Conservation (phyloP, 805 yeast species). For the Starmerella stigmatis region DNA sequence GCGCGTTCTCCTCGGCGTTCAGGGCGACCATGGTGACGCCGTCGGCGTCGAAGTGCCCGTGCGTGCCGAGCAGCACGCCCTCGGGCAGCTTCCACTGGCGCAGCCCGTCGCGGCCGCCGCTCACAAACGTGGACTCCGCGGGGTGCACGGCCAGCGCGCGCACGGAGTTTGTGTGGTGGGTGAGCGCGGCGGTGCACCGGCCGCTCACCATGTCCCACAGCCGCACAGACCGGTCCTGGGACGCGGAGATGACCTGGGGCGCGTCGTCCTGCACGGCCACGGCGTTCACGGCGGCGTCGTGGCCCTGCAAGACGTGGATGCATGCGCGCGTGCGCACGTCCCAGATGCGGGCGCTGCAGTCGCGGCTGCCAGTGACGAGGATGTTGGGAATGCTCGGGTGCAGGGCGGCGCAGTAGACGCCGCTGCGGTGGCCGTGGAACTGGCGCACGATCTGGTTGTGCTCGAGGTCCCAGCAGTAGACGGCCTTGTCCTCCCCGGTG, state of each 20-base stretch:
- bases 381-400: constrained; percentile 76
- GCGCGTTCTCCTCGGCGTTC: constrained; percentile 40
- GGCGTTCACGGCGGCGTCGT: constrained; percentile 60
- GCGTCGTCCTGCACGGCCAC: constrained; percentile 59
- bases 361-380: constrained; percentile 80
- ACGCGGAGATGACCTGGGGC: constrained; percentile 76
- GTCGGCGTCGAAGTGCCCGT: constrained; percentile 33
- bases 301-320: constrained; percentile 72
- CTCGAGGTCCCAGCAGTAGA: constrained; percentile 94
- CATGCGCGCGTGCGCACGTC: constrained; percentile 74
- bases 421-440: constrained; percentile 89
- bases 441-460: constrained; percentile 69
- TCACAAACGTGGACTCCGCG: constrained; percentile 57
- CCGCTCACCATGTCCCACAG: constrained; percentile 89
- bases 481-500: constrained; percentile 86
- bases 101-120: constrained; percentile 72
- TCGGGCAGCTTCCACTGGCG: constrained; percentile 76
- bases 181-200: constrained; percentile 54
- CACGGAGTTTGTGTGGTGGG: constrained; percentile 77
- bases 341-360: constrained; percentile 81
- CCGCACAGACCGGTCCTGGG: constrained; percentile 74
- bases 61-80: constrained; percentile 58
- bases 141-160: constrained; percentile 65
- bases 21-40: constrained; percentile 37
- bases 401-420: constrained; percentile 69